Evolutionary conservation across 352 stramenopile genomes (phyloP), one percentile per base, ranked within the genome.

Genomic region (Globisporangium polare): DNA sequence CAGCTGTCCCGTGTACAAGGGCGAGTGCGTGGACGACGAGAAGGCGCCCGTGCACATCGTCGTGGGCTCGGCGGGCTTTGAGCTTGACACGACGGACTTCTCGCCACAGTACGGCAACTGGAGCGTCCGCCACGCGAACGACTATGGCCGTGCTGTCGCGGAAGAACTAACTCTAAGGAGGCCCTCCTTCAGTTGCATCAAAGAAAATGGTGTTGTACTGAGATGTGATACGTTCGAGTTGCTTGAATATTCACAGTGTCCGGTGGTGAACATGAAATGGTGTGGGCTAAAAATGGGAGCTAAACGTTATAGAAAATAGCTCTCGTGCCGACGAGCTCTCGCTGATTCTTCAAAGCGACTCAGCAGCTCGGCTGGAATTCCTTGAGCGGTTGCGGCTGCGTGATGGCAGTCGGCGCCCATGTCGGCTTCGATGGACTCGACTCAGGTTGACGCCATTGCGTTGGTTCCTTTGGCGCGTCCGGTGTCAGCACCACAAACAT

Each of bases 1-100:
- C 22, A 92, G 74, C 35, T 98, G 92, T 53, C 79, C 85, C 3
- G 68, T 96, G 17, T 88, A 82, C 65, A 72, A 72, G 13, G 83
- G 79, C 27, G 62, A 83, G 39, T 96, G 89, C 46, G 65, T 82
- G 17, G 61, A 53, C 3, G 65, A 91, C 43, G 76, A 72, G 13
- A 78, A 69, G 35, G 80, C 68, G 4, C 77, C 87, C 0, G 80
- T 97, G 18, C 86, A 97, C 63, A 62, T 94, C 2, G 70, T 96
- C 1, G 73, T 86, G 9, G 89, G 89, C 3, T 83, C 87, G n/a
- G 88, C 86, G 7, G 89, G 89, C 0, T 86, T 75, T 66, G 71
- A 78, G 15, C 63, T 89, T 27, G 75, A 74, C 12, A 75, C 57
- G 7, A 58, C 73, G 1, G 74, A 65, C 1, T 92, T 90, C 37